Base-by-base conservation (phyloP, 768 basidiomycete species). In the Scleroderma bovista region DNA sequence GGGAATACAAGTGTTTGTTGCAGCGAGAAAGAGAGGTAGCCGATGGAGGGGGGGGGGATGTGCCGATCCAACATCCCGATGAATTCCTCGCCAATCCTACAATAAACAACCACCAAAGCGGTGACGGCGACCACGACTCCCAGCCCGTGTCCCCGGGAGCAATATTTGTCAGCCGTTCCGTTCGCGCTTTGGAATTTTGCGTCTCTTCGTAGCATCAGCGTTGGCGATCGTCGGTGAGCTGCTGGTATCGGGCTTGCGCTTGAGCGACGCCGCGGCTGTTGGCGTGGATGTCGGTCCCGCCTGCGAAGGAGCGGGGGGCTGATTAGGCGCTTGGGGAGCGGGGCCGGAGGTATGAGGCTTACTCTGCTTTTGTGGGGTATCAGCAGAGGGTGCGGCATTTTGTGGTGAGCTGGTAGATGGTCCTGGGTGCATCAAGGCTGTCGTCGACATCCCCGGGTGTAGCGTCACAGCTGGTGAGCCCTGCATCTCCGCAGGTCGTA, bases 301-400 rank as follows among this genome's bases (percentile, higher is more conserved):
- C 60, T 72, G 68, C 61, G 66, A 69, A 56, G 66, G 67, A 61
- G 66, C 68, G 61, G 66, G 65, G 57, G 67, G 64, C 63, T 67
- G 65, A 67, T 67, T 67, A 57, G 66, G 62, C 52, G 72, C 60
- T 54, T 70, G 63, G 52, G 78, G 65, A 50, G 69, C 65, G 41
- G 67, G 62, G 49, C 69, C 69, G 46, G 70, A 63, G 38, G 75
- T 76, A 53, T 78, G 75, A 44, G 75, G 75, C 61, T 84, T 84
- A 60, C 78, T 75, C 67, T 80, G 79, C 67, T 87, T 86, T 65
- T 74, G 75, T 12, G 79, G 79, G 22, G 80, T 80, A 50, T 73
- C 71, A 46, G 75, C 75, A 47, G 81, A 78, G 34, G 72, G 63
- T 3, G 70, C 66, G 2, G 54, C 56, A 55, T 77, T 79, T 72